Percentiles rank a stretch among this genome's conserved stretches.
phyloP scores from a whole-genome alignment of 352 stramenopile genomes.

The Saprolegnia parasitica region DNA sequence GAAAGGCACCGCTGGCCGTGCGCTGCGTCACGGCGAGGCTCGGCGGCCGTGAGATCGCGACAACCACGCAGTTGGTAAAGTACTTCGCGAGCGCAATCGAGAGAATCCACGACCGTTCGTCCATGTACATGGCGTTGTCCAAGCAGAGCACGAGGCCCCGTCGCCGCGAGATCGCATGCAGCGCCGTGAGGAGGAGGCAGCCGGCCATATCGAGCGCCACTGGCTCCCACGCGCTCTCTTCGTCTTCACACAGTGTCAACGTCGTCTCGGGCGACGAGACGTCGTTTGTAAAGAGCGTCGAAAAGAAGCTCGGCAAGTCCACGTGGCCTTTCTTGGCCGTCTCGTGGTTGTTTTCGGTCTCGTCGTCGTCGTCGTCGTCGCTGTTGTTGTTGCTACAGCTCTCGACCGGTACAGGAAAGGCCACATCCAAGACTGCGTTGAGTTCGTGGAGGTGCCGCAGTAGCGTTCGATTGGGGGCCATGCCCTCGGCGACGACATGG shows the following conservation, averaged over 20 bases:
- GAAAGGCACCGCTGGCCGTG: slow-evolving; percentile 69
- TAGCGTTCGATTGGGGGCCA: background rate
- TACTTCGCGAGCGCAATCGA: slow-evolving; percentile 78
- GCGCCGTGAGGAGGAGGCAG: slow-evolving; percentile 67
- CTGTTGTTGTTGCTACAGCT: slow-evolving; percentile 26
- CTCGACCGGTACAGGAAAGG: background rate
- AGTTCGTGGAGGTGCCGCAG: slow-evolving; percentile 21
- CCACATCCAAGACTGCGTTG: slow-evolving; percentile 19
- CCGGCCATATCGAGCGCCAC: slow-evolving; percentile 63
- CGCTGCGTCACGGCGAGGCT: slow-evolving; percentile 59
- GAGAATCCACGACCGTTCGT: slow-evolving; percentile 81
- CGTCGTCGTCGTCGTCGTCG: slow-evolving; percentile 30
- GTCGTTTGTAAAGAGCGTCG: slow-evolving; percentile 9
- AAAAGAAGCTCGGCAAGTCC: slow-evolving; percentile 19
- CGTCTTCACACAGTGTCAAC: background rate
- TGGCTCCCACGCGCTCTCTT: slow-evolving; percentile 49
- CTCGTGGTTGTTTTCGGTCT: slow-evolving; percentile 33
- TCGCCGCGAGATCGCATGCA: slow-evolving; percentile 73
- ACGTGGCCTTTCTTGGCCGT: background rate
- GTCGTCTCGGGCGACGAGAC: background rate
- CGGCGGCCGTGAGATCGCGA: slow-evolving; percentile 64
- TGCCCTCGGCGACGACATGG: slow-evolving; percentile 2
- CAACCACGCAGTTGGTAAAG: slow-evolving; percentile 78
- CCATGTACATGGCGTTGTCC: slow-evolving; percentile 85
- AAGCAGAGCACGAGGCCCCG: slow-evolving; percentile 67